Evolutionary conservation across 768 basidiomycete genomes (phyloP).

Genomic region (Mycena filopes): DNA sequence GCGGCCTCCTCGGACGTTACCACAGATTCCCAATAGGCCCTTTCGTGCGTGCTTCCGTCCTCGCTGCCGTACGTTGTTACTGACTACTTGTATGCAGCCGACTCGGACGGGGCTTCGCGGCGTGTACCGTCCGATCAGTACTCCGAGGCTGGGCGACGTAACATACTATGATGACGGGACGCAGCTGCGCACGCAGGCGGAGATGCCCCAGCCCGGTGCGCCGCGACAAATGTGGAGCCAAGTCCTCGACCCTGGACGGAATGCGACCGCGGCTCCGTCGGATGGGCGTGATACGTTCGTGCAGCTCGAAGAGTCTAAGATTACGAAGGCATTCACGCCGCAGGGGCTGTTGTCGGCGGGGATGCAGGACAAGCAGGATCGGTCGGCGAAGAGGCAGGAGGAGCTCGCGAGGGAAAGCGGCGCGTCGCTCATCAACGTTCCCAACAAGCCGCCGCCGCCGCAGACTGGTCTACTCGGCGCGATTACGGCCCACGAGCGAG

Average conservation of each 20-base stretch:
- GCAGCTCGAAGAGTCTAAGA: conserved; percentile 78
- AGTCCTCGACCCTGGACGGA: conserved; percentile 78
- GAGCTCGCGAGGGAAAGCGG: conserved; percentile 93
- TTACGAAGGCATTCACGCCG: conserved; percentile 92
- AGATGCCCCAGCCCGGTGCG: conserved; percentile 62
- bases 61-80: conserved; percentile 17
- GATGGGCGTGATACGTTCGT: conserved; percentile 69
- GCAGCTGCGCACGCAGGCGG: conserved; percentile 65
- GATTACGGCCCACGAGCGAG: conserved; percentile 94
- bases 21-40: conserved; percentile 66
- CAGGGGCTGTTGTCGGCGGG: conserved; percentile 96
- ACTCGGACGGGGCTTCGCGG: conserved; percentile 56
- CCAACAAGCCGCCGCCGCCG: conserved; percentile 92
- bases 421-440: conserved; percentile 94
- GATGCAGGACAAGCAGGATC: conserved; percentile 93
- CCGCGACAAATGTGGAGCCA: conserved; percentile 89
- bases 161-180: conserved; percentile 67
- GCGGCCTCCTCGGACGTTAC: conserved; percentile 71
- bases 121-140: conserved; percentile 62
- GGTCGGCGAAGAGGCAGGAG: conserved; percentile 95
- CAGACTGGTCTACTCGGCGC: conserved; percentile 96
- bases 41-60: conserved; percentile 50
- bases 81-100: conserved; percentile 42
- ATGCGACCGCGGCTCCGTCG: conserved; percentile 53
- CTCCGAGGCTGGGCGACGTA: conserved; percentile 60